These are phyloP conservation scores for Citeromyces nyonsensis DNA, from an alignment of 805 yeast species.

Conservation along the genomic window DNA sequence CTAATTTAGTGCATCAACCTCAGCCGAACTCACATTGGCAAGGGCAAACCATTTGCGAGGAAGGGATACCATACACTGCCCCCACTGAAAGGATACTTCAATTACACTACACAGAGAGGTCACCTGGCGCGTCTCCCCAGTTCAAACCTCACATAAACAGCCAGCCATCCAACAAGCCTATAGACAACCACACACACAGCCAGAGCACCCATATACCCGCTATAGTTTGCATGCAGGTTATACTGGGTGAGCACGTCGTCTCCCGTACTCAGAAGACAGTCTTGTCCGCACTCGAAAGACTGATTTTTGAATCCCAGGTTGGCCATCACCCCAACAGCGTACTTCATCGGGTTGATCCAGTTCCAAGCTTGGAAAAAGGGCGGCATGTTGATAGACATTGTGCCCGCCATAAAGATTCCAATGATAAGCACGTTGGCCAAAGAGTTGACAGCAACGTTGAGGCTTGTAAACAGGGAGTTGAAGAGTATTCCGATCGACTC, in stretches of 20 bases:
- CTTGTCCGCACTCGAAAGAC: constrained; percentile 26
- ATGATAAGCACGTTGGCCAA: constrained; percentile 41
- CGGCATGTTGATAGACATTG: constrained; percentile 60
- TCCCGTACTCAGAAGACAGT: constrained; percentile 33
- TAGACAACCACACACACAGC: constrained; percentile 17
- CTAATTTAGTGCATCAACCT: no score
- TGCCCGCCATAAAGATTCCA: constrained; percentile 65
- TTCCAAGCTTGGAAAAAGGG: constrained; percentile 45
- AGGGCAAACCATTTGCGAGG: no score
- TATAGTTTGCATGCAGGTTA: constrained; percentile 17
- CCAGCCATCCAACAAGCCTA: constrained; percentile 14
- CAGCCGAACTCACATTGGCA: no score
- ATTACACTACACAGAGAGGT: no score
- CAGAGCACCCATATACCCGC: constrained; percentile 16
- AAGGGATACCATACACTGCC: no score
- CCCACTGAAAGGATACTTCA: no score
- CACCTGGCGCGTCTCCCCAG: not conserved
- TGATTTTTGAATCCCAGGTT: constrained; percentile 35
- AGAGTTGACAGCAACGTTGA: constrained; percentile 58
- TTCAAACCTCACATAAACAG: constrained; percentile 3
- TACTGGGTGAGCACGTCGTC: constrained; percentile 31
- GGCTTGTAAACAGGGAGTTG: constrained; percentile 44
- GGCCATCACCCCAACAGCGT: constrained; percentile 37
- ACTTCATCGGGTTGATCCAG: constrained; percentile 54
- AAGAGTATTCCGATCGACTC: constrained; percentile 64